Base-by-base conservation (phyloP, 768 basidiomycete species). In the Thelephora aurantiotincta region DNA sequence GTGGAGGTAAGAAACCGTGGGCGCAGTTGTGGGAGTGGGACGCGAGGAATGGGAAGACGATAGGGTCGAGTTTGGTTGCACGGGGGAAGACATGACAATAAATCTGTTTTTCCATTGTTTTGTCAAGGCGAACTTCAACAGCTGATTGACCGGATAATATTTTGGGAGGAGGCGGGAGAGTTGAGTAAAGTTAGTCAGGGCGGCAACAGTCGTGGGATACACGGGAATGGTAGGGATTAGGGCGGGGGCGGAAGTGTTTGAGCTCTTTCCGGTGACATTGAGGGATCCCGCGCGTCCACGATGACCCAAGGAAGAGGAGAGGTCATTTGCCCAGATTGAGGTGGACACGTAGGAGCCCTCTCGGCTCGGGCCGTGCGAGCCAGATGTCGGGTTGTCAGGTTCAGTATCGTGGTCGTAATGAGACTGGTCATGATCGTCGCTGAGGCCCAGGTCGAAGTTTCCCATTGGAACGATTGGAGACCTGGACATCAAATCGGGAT, bases 71-170 rank as follows among this genome's bases (percentile, higher is more conserved):
- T 42, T 30, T 12, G n/a, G 35, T 38, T 35, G 55, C 33, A 48
- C 47, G 12, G 62, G 62, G 2, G 59, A 56, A 13, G 66, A 65
- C 36, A 87, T 67, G 33, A 85, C 63, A 48, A 87, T 67, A 51
- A 69, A 74, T 22, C 82, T 73, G 33, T 59, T 62, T 54, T 78
- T 85, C 84, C 84, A 87, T 53, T 78, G 77, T 59, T 72, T 84
- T 22, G 80, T 71, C 3, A 87, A 68, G 2, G 84, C 77, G 53
- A 82, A 83, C 49, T 81, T 76, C 38, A 85, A 75, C 19, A 88
- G 63, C 5, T 81, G 60, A 1, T 77, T 72, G 2, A 80, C 72
- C 0, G 80, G 76, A 45, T 79, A 75, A 38, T 41, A 35, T 33
- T 43, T 41, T 33, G 50, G 50, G 12, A 51, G 13, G 5, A 38